phyloP scores from a whole-genome alignment of 202 grass and related monocot genomes.

The Brachypodium distachyon region DNA sequence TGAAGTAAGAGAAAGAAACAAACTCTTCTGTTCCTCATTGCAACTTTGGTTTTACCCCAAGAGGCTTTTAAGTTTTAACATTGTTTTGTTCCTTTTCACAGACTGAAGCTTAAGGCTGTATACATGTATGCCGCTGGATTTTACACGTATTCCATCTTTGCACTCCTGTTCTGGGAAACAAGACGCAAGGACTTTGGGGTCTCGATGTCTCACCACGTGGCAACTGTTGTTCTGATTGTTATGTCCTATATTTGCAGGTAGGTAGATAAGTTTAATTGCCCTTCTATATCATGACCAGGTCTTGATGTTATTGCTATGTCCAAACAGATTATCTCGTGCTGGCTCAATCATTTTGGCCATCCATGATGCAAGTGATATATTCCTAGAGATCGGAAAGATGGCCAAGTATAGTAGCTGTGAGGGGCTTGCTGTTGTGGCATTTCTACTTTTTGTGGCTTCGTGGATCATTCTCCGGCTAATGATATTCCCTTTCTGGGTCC shows the following conservation, averaged over 20 bases:
- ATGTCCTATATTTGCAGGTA: slow-evolving; percentile 95
- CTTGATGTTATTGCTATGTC: neutral
- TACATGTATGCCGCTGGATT: slow-evolving; percentile 98
- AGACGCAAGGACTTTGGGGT: slow-evolving; percentile 73
- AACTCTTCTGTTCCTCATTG: slow-evolving; percentile 12
- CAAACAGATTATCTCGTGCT: slow-evolving; percentile 66
- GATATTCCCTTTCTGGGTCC: slow-evolving; percentile 87
- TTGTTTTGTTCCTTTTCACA: slow-evolving; percentile 33
- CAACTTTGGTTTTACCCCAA: neutral
- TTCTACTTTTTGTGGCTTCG: slow-evolving; percentile 76
- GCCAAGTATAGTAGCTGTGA: slow-evolving; percentile 82
- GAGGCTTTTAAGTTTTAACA: slow-evolving; percentile 6
- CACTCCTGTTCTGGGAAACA: slow-evolving; percentile 95
- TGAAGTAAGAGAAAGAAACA: slow-evolving; percentile 45
- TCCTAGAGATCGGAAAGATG: slow-evolving; percentile 91
- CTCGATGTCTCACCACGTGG: slow-evolving; percentile 93
- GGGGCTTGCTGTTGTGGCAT: slow-evolving; percentile 48
- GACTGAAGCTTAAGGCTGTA: slow-evolving; percentile 80
- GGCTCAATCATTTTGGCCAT: slow-evolving; percentile 77
- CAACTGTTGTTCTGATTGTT: slow-evolving; percentile 71
- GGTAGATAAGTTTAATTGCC: neutral
- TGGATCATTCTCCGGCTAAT: slow-evolving; percentile 85
- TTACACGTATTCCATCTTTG: slow-evolving; percentile 97
- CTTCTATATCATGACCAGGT: slow-evolving; percentile 11
- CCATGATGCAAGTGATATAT: slow-evolving; percentile 94